A percentile compares a stretch with the other conserved stretches of the same genome.
Evolutionary conservation across 129 eudicot species (phyloP).

Genomic region (Saposhnikovia divaricata): DNA sequence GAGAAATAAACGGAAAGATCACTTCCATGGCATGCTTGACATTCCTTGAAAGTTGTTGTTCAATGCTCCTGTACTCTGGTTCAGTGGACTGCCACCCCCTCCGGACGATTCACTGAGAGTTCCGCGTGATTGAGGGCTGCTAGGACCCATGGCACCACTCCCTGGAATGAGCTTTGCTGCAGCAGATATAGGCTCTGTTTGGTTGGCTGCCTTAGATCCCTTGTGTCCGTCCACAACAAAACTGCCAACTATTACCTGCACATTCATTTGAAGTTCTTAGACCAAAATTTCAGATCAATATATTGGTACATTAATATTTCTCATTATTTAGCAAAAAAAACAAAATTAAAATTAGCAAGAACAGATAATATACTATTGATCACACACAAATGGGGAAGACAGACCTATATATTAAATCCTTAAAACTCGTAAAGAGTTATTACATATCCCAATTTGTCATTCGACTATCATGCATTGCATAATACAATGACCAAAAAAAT

Average conservation of each 20-base stretch:
- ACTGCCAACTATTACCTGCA: constrained; percentile 90
- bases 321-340: no score
- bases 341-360: no score
- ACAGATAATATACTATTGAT: no score
- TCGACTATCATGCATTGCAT: neutral
- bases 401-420: no score
- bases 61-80: constrained; percentile 40
- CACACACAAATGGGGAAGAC: no score
- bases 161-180: constrained; percentile 31
- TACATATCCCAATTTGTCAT: no score
- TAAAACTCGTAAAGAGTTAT: no score
- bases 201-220: constrained; percentile 35
- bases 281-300: neutral
- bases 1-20: constrained; percentile 4
- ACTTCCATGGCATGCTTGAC: constrained; percentile 87
- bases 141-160: constrained; percentile 33
- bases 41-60: constrained; percentile 48
- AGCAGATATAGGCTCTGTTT: constrained; percentile 34
- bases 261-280: neutral
- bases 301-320: no score
- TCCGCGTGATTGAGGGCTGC: constrained; percentile 89
- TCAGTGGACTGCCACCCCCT: constrained; percentile 62
- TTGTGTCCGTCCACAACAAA: constrained; percentile 47
- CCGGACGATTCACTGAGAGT: constrained; percentile 80
- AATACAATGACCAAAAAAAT: no score